Conservation (phyloP, 2,329 filamentous ascomycete species). For the Pestalotiopsis sp. region DNA sequence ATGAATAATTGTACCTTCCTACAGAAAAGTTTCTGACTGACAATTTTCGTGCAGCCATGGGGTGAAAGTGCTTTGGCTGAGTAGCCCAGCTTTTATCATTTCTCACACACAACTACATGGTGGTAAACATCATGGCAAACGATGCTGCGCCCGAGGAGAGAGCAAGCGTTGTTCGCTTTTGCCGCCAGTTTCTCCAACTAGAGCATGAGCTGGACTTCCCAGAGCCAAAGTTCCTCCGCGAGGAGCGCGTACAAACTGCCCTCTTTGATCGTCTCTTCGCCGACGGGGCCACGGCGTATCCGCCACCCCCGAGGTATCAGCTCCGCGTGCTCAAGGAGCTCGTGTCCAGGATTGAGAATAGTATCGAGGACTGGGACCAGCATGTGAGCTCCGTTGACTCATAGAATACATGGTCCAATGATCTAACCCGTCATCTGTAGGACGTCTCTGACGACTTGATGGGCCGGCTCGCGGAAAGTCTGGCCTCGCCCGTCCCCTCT, state of each 20-base stretch:
- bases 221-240: slow-evolving; percentile 56
- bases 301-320: slow-evolving; percentile 72
- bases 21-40: too few relatives aligned
- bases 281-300: slow-evolving; percentile 52
- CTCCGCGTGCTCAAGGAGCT: slow-evolving; percentile 75
- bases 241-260: slow-evolving; percentile 64
- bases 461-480: slow-evolving; percentile 65
- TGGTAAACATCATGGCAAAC: not conserved
- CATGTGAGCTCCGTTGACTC: slow-evolving; percentile 66
- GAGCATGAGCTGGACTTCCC: slow-evolving; percentile 69
- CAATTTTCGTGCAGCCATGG: too few relatives aligned
- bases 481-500: slow-evolving; percentile 65
- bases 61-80: too few relatives aligned
- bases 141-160: slow-evolving; percentile 43
- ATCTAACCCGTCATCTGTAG: slow-evolving; percentile 49
- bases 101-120: not conserved
- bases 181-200: slow-evolving; percentile 79
- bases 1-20: too few relatives aligned
- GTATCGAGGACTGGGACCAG: slow-evolving; percentile 80
- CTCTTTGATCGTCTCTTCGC: slow-evolving; percentile 72
- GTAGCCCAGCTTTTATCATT: not conserved
- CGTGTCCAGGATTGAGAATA: slow-evolving; percentile 68
- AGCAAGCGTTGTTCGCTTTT: slow-evolving; percentile 53
- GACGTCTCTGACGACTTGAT: slow-evolving; percentile 84
- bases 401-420: not conserved